These are phyloP conservation scores for Lanmaoa pseudosensibilis DNA, from an alignment of 768 basidiomycete species.

Conservation along the genomic window DNA sequence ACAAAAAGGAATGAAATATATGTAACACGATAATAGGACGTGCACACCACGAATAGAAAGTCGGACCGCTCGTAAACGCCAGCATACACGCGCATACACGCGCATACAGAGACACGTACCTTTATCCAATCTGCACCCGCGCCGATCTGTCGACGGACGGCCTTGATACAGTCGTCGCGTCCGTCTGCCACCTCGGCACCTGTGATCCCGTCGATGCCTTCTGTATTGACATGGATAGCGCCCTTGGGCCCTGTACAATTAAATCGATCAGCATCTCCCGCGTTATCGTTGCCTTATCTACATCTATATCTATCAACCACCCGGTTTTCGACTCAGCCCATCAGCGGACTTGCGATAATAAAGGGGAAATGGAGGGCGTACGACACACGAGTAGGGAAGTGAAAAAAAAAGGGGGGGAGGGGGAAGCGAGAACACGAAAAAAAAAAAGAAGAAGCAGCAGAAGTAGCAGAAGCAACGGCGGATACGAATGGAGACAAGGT, in stretches of 20 bases:
- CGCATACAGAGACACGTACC: conserved; percentile 30
- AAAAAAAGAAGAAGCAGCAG: not conserved
- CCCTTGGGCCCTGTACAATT: conserved; percentile 51
- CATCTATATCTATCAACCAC: not conserved
- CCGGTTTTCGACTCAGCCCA: not conserved
- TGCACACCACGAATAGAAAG: not conserved
- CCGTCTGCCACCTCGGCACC: conserved; percentile 64
- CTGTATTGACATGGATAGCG: conserved; percentile 41
- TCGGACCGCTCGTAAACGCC: not conserved
- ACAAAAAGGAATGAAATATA: not conserved
- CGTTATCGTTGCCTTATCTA: not conserved
- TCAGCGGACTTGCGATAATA: conserved; percentile 20
- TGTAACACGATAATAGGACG: no score
- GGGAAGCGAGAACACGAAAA: not conserved
- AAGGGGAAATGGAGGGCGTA: not conserved
- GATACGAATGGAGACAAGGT: not conserved
- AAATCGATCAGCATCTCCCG: not conserved
- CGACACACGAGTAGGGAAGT: not conserved
- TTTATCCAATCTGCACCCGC: conserved; percentile 71
- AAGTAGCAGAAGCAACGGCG: not conserved
- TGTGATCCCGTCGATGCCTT: conserved; percentile 56
- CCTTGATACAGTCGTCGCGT: conserved; percentile 51
- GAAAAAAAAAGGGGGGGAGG: not conserved
- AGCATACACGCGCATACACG: conserved; percentile 7
- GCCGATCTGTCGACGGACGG: conserved; percentile 60